These are phyloP conservation scores for Botrytis fabae DNA, from an alignment of 2,329 filamentous ascomycete genomes.

Conservation along the genomic window DNA sequence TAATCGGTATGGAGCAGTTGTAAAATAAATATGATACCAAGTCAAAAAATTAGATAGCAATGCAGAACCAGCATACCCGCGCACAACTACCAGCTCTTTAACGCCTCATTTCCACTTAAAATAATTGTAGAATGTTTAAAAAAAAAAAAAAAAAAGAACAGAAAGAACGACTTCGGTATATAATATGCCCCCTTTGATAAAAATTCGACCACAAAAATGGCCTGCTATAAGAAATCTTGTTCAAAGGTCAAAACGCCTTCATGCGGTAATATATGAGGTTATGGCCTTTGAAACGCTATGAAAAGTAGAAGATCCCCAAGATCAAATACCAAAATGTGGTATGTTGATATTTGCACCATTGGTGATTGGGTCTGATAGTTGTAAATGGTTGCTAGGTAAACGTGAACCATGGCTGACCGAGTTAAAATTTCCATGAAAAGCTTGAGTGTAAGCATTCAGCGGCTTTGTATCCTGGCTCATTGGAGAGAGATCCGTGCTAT, in stretches of 20 bases:
- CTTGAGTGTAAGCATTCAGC: slow-evolving; percentile 21
- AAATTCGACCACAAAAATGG: slow-evolving; percentile 10
- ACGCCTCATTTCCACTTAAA: slow-evolving; percentile 14
- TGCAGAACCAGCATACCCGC: slow-evolving; percentile 22
- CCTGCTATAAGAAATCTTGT: slow-evolving; percentile 16
- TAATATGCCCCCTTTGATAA: slow-evolving; percentile 18
- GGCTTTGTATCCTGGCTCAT: slow-evolving; percentile 8
- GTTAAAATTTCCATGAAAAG: slow-evolving; percentile 29
- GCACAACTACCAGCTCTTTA: slow-evolving; percentile 6
- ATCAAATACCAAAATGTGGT: slow-evolving; percentile 28
- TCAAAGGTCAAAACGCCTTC: slow-evolving; percentile 15
- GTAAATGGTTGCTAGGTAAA: slow-evolving; percentile 13
- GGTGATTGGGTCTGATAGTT: slow-evolving; percentile 18
- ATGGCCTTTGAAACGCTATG: background rate
- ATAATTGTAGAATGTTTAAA: slow-evolving; percentile 14
- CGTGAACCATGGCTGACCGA: slow-evolving; percentile 23
- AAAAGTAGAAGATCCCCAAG: slow-evolving; percentile 15
- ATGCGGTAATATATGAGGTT: background rate
- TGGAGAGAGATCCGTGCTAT: slow-evolving; percentile 16
- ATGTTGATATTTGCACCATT: slow-evolving; percentile 22
- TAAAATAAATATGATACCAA: slow-evolving; percentile 41
- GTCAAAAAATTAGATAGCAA: slow-evolving; percentile 29
- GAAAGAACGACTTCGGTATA: background rate
- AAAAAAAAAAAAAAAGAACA: slow-evolving; percentile 1
- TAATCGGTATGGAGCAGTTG: slow-evolving; percentile 56